phyloP scores from a whole-genome alignment of 2,329 filamentous ascomycete genomes.

The Talaromyces rugulosus region DNA sequence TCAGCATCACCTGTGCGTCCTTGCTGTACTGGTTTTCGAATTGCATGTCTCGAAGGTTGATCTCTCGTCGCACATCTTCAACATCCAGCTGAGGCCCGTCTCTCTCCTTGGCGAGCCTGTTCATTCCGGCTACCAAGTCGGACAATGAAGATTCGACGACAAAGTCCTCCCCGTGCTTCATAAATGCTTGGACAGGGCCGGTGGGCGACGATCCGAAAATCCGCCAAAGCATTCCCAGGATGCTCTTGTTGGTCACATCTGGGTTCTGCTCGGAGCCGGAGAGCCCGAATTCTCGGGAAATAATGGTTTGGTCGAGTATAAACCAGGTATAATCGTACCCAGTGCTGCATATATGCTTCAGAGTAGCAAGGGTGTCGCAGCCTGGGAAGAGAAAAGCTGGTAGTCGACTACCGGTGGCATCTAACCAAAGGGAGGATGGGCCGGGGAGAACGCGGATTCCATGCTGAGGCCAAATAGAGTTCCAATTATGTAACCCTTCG shows the following conservation, averaged over 20 bases:
- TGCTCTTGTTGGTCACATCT: constrained; percentile 56
- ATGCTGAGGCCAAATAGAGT: constrained; percentile 58
- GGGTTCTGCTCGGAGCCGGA: constrained; percentile 63
- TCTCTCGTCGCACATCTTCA: constrained; percentile 41
- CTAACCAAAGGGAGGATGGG: constrained; percentile 60
- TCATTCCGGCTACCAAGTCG: constrained; percentile 57
- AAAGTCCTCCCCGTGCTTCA: constrained; percentile 57
- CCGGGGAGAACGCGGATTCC: constrained; percentile 59
- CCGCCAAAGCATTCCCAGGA: constrained; percentile 47
- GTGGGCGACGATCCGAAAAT: constrained; percentile 53
- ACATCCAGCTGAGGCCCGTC: constrained; percentile 48
- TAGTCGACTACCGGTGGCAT: constrained; percentile 56
- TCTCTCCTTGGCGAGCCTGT: constrained; percentile 46
- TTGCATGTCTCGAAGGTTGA: constrained; percentile 54
- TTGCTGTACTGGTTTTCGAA: constrained; percentile 56
- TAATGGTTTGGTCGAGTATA: constrained; percentile 55
- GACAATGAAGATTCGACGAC: constrained; percentile 54
- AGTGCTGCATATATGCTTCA: constrained; percentile 57
- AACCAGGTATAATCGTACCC: constrained; percentile 64
- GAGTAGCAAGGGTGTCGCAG: constrained; percentile 54
- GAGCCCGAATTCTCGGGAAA: constrained; percentile 59
- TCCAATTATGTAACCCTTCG: constrained; percentile 59
- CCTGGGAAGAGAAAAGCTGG: constrained; percentile 56
- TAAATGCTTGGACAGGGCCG: constrained; percentile 54
- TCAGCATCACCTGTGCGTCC: constrained; percentile 60